phyloP scores from a whole-genome alignment of 768 basidiomycete genomes.

The Aureoboletus auriporus region DNA sequence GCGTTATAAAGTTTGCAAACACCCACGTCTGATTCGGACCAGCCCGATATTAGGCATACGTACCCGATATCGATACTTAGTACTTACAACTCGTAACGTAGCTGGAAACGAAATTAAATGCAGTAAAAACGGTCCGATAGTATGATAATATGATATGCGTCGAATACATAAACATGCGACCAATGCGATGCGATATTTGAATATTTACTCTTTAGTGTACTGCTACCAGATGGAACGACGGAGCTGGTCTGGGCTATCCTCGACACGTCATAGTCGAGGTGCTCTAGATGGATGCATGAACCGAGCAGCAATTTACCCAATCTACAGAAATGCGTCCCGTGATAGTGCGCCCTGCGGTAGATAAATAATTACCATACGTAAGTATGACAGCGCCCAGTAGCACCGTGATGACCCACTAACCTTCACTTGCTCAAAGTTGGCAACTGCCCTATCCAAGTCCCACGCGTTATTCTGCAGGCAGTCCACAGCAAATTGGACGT shows the following conservation, averaged over 20 bases:
- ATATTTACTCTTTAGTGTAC: neutral
- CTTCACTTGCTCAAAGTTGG: slow-evolving; percentile 88
- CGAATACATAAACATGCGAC: slow-evolving; percentile 21
- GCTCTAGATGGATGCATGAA: slow-evolving; percentile 16
- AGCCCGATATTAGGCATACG: slow-evolving; percentile 14
- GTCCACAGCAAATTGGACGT: slow-evolving; percentile 73
- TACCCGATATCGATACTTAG: slow-evolving; percentile 12
- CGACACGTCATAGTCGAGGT: neutral
- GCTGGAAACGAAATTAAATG: slow-evolving; percentile 1
- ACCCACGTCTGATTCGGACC: slow-evolving; percentile 10
- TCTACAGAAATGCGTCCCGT: slow-evolving; percentile 53
- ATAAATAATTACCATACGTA: slow-evolving; percentile 20
- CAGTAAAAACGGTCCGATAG: too few relatives aligned
- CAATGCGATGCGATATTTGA: neutral
- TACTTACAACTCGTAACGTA: slow-evolving; percentile 13
- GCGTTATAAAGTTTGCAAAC: slow-evolving; percentile 10
- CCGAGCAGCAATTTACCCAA: neutral
- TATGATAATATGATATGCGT: slow-evolving; percentile 20
- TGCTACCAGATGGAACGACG: too few relatives aligned
- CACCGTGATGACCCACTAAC: slow-evolving; percentile 37
- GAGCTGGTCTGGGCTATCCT: neutral
- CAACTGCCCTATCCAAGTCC: slow-evolving; percentile 74
- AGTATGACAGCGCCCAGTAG: slow-evolving; percentile 13
- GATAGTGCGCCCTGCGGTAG: slow-evolving; percentile 46
- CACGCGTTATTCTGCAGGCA: slow-evolving; percentile 84